Evolutionary conservation across 2,329 filamentous ascomycete genomes (phyloP).

Genomic region (Fusarium concolor): DNA sequence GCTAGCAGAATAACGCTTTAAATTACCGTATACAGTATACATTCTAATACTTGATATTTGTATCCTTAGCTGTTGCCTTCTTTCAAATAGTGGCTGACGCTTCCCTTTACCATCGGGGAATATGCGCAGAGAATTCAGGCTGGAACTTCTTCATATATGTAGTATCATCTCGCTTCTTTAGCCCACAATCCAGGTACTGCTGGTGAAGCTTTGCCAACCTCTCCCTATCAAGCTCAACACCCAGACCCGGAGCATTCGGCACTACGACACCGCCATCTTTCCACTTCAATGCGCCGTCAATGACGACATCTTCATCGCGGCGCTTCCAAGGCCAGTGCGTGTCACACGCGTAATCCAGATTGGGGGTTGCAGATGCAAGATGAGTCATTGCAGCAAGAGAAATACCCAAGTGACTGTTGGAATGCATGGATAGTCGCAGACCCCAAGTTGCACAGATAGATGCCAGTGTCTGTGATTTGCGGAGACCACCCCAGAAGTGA

Average conservation of each 20-base stretch:
- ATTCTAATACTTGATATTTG: no score
- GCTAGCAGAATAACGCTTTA: no score
- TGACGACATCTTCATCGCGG: conserved; percentile 55
- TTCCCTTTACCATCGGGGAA: conserved; percentile 49
- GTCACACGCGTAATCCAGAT: conserved; percentile 58
- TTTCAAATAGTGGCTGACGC: no score
- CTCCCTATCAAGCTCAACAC: conserved; percentile 53
- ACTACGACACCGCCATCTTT: conserved; percentile 51
- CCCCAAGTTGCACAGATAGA: conserved; percentile 55
- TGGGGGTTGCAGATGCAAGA: conserved; percentile 54
- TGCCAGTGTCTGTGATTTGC: conserved; percentile 54
- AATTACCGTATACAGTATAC: no score
- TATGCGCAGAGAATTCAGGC: conserved; percentile 50
- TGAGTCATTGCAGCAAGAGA: conserved; percentile 58
- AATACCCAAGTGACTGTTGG: conserved; percentile 57
- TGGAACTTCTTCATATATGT: conserved; percentile 53
- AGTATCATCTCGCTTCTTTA: conserved; percentile 53
- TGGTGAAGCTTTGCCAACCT: conserved; percentile 52
- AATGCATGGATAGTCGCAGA: conserved; percentile 57
- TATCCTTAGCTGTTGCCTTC: no score
- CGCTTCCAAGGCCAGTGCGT: conserved; percentile 60
- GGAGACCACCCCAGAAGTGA: conserved; percentile 58
- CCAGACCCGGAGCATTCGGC: conserved; percentile 51
- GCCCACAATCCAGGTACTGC: conserved; percentile 53
- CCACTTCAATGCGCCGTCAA: conserved; percentile 54